phyloP scores from a whole-genome alignment of 176 grass and related monocot genomes.

The Raddia guianensis region DNA sequence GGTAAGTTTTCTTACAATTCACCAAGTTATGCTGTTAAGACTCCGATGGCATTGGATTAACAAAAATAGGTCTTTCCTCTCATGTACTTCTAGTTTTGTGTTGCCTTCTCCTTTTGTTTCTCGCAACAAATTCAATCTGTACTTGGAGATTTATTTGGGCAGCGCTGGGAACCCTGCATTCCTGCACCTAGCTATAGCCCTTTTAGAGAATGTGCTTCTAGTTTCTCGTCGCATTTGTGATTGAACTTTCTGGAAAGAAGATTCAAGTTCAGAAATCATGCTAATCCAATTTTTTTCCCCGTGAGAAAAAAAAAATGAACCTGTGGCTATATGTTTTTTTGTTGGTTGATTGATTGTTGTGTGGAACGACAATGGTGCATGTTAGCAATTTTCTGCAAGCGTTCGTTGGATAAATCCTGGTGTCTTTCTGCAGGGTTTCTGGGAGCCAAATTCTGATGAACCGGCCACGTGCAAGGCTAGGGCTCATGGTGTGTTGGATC shows the following conservation, averaged over 20 bases:
- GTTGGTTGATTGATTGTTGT: background rate
- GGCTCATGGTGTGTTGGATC: slow-evolving; percentile 70
- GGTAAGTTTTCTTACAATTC: slow-evolving; percentile 59
- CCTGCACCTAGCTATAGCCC: background rate
- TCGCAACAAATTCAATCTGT: background rate
- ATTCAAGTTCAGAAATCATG: slow-evolving; percentile 16
- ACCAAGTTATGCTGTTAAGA: slow-evolving; percentile 14
- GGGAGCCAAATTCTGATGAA: slow-evolving; percentile 82
- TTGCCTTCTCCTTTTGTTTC: slow-evolving; percentile 1
- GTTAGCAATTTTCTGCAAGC: background rate
- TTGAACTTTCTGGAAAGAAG: background rate
- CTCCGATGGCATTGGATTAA: background rate
- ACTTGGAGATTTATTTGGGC: background rate
- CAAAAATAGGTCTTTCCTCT: background rate
- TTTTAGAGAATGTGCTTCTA: background rate
- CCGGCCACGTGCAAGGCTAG: slow-evolving; percentile 80
- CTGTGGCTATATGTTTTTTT: background rate
- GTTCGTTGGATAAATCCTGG: background rate
- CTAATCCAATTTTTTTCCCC: slow-evolving; percentile 2
- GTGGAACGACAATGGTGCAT: slow-evolving; percentile 1
- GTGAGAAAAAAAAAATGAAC: slow-evolving; percentile 4
- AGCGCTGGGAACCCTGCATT: background rate
- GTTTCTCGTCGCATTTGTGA: slow-evolving; percentile 2
- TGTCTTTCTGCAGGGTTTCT: slow-evolving; percentile 76
- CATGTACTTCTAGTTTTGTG: background rate